Evolutionary conservation across 2,329 filamentous ascomycete genomes (phyloP).

Genomic region (Colletotrichum gigasporum): DNA sequence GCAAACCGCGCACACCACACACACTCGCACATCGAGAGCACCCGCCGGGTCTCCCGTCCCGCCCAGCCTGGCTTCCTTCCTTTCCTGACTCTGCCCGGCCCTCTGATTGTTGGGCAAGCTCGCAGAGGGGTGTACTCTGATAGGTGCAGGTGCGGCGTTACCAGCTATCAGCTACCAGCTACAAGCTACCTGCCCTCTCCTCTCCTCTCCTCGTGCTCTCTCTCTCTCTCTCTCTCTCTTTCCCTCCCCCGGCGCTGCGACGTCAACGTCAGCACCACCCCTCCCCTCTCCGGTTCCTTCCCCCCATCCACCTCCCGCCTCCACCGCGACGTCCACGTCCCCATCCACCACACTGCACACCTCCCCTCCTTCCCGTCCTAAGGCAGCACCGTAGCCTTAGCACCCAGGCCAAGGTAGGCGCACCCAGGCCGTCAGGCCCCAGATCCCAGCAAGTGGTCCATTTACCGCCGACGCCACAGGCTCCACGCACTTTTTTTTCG

Average conservation of each 20-base stretch:
- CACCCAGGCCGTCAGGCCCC: conserved; percentile 11
- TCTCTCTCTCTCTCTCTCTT: conserved; percentile 12
- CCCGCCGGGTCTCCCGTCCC: conserved; percentile 8
- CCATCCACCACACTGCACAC: not conserved
- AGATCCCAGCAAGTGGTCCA: conserved; percentile 28
- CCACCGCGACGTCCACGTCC: not conserved
- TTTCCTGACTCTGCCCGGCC: conserved; percentile 5
- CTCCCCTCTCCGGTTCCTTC: conserved; percentile 1
- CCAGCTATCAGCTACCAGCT: too few relatives aligned
- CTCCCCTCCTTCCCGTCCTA: conserved; percentile 1
- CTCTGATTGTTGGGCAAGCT: conserved; percentile 16
- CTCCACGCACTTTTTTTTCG: conserved; percentile 22
- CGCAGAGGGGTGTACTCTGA: conserved; percentile 18
- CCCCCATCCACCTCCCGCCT: not conserved
- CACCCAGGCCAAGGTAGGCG: not conserved
- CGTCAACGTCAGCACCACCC: conserved; percentile 26
- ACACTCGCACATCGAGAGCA: not conserved
- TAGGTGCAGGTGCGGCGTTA: conserved; percentile 14
- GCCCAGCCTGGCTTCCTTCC: conserved; percentile 6
- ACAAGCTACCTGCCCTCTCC: too few relatives aligned
- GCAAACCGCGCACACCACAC: not conserved
- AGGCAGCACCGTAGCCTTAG: conserved; percentile 2
- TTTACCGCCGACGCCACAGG: conserved; percentile 27
- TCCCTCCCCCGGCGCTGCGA: conserved; percentile 12
- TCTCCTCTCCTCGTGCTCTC: conserved; percentile 3